These are phyloP conservation scores for Saccharomycopsis guyanensis DNA, from an alignment of 805 yeast species.

Conservation along the genomic window DNA sequence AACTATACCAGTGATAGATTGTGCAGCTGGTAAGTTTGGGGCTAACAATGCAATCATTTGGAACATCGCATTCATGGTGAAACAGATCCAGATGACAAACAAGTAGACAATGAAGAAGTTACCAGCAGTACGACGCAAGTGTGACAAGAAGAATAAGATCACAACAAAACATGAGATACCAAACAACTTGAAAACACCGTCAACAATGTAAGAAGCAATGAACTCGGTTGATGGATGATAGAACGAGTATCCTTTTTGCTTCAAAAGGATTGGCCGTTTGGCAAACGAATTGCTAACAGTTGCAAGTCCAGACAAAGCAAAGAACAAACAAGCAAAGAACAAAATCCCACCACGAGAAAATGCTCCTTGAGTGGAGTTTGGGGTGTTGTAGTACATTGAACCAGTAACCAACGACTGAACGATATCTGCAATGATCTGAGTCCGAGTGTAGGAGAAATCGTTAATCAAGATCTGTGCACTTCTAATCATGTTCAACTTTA, in stretches of 20 bases:
- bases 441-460: conserved; percentile 47
- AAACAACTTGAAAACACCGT: too few relatives aligned
- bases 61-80: conserved; percentile 45
- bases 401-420: conserved; percentile 54
- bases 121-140: conserved; percentile 45
- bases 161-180: too few relatives aligned
- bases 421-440: conserved; percentile 44
- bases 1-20: conserved; percentile 46
- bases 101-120: conserved; percentile 42
- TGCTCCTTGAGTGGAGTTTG: conserved; percentile 44
- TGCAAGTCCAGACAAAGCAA: conserved; percentile 53
- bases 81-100: conserved; percentile 40
- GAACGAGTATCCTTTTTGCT: conserved; percentile 56
- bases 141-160: too few relatives aligned
- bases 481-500: conserved; percentile 44
- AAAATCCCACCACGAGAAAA: conserved; percentile 57
- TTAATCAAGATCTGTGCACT: conserved; percentile 47
- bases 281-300: conserved; percentile 54
- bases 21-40: conserved; percentile 47
- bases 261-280: conserved; percentile 55
- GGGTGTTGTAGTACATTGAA: conserved; percentile 48
- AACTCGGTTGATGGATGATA: conserved; percentile 59
- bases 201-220: conserved; percentile 44
- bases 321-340: conserved; percentile 53
- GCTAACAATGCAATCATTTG: conserved; percentile 46